Base-by-base conservation (phyloP, 2,329 filamentous ascomycete genomes). In the Mariannaea elegans region DNA sequence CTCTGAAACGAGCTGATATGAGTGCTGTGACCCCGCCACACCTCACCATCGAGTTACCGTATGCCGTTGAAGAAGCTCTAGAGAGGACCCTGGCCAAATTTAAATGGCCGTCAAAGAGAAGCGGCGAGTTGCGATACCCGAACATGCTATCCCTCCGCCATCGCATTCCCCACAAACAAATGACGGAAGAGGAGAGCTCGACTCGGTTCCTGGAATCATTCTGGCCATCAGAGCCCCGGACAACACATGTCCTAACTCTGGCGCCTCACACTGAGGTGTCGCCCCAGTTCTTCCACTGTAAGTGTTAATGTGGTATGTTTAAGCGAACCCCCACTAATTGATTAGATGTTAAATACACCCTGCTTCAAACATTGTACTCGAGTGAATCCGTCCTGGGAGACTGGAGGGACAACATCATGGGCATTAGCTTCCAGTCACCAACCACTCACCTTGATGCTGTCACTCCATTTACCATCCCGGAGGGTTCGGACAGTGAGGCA, bases 131-230 rank as follows among this genome's bases (percentile, higher is more conserved):
- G 48, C 80, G 73, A 19, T 76, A 77, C 61, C 75, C 78, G n/a
- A 82, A 79, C 48, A 81, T 83, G 72, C 77, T 97, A 14, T 90
- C 87, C 1, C 78, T 98, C 16, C 87, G 91, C 23, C 92, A 91
- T 63, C 89, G 92, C 27, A 89, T 97, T 41, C 80, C 86, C 10
- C 81, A 81, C 34, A 79, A 84, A 46, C 81, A 80, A 45, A 71
- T 90, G 62, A 87, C 82, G 6, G 83, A 90, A 41, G 87, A 91
- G 64, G 89, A 94, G 66, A 89, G 90, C 56, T 88, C 92, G 0
- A 81, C 90, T 14, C 87, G 90, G 21, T 91, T 94, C 59, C 78
- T 97, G 5, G 94, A 98, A 77, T 90, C 92, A 0, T 97, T 97
- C 74, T 98, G 93, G 83, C 94, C 95, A 2, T 78, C 81, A 3